Base-by-base conservation (phyloP, 164 flowering plant species). In the Vitis rotundifolia region DNA sequence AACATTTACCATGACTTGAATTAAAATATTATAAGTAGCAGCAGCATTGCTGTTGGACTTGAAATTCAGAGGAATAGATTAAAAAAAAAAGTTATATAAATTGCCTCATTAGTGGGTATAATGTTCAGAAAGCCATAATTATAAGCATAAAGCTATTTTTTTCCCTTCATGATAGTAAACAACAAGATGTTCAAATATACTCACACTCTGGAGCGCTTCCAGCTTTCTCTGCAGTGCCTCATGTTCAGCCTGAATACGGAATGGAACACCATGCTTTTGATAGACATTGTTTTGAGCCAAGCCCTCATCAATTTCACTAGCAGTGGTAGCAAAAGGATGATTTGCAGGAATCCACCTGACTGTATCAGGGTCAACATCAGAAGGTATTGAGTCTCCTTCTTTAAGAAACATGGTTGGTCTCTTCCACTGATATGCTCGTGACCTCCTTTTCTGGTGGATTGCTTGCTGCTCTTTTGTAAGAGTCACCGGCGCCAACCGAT, bases 341-440 rank as follows among this genome's bases (percentile, higher is more conserved):
- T 95, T 95, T 53, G 99, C 90, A 47, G 99, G 98, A 77, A 95
- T 95, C 99, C 99, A 95, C 75, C 99, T 85, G 29, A 95, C 77
- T 37, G 93, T 90, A 65, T 95, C 98, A 75, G 99, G 98, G 77
- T 95, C 98, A 67, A 95, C 97, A 84, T 91, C 94, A 29, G 96
- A 89, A 31, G 99, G 99, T 60, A 95, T 61, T 3, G 87, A 63
- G 68, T 95, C 99, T 61, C 98, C 99, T 86, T 95, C 99, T 78
- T 87, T 93, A 19, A 95, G 87, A 74, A 91, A 93, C 9, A 89
- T 71, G 9, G 90, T 90, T 1, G 99, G 99, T 75, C 99, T 87
- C 84, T 91, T 95, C 99, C 99, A 95, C 78, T 95, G 93, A 71
- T 95, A 95, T 49, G 99, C 99, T 61, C 97, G 88, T 52, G 97